Base-by-base conservation (phyloP, 768 basidiomycete species). In the Clavulina sp. region DNA sequence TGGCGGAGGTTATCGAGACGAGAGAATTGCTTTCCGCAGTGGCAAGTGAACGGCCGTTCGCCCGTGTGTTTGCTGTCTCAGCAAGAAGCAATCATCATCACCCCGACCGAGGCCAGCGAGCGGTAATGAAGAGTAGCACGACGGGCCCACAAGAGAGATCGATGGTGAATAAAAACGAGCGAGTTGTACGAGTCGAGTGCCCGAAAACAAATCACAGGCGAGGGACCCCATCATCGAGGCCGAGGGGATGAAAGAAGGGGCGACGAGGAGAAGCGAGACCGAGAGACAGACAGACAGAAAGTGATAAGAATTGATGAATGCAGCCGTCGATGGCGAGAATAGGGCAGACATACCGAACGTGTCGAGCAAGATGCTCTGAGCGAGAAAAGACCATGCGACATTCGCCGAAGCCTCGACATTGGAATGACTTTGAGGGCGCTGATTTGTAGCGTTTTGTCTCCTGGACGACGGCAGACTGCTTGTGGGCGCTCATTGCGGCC, bases 361-460 rank as follows among this genome's bases (percentile, higher is more conserved):
- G 93, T 60, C 93, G 74, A 54, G 92, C 89, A 4, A 97, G 72
- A 68, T 97, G 93, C 67, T 97, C 93, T 64, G 84, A 85, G 66
- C 93, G 73, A 54, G 82, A 84, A 65, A 97, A 97, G 55, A 92
- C 87, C 89, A 95, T 96, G 54, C 83, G 74, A 69, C 93, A 97
- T 48, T 91, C 87, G 58, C 88, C 89, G 63, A 83, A 96, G 9
- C 92, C 92, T 48, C 80, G 76, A 68, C 93, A 97, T 61, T 89
- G 84, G 65, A 95, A 97, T 29, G 88, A 89, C 70, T 93, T 95
- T 52, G 85, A 82, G 4, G 85, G 84, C 0, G 84, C 80, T 3
- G 84, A 81, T 16, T 86, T 74, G 61, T 84, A 85, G 43, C 85
- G 75, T 61, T 80, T 84, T 36, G 51, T 26, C 54, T 4, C 31